Base-by-base conservation (phyloP, 2,329 filamentous ascomycete genomes). In the Furcasterigmium furcatum region DNA sequence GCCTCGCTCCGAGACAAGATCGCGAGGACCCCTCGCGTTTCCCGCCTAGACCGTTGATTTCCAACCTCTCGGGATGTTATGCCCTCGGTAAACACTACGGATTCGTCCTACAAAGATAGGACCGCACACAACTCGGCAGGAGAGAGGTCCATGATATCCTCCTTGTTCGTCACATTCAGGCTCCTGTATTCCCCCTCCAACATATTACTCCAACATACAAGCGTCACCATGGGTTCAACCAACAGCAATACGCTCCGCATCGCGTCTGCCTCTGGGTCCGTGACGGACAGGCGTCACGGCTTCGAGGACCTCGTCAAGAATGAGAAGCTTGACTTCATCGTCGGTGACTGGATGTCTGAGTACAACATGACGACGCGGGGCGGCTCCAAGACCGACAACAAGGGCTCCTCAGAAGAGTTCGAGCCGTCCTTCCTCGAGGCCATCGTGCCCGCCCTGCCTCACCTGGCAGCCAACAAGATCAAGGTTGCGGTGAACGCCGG, bases 331-430 rank as follows among this genome's bases (percentile, higher is more conserved):
- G 57, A 68, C 41, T 63, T 68, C 36, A 67, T 69, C 25, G 65
- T 62, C 2, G 66, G 65, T 18, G 66, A 69, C 54, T 69, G 65
- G 58, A 58, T 69, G 38, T 67, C 65, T 9, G 66, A 70, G 50
- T 71, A 71, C 50, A 81, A 79, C 56, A 77, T 81, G 65, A 72
- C 75, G 46, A 65, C 49, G 60, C 63, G 48, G 54, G 65, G 51
- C 49, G 54, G 61, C 58, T 61, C 48, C 52, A 62, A 45, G 72
- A 64, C 55, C 14, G 60, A 62, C 32, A 54, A 61, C 13, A 44
- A 43, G 4, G 47, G 49, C 4, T 34, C 49, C 18, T 57, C 65
- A 19, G 57, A 60, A 4, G 64, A 64, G 32, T 66, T 66, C 29
- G 60, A 58, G 57, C 64, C 50, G 45, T 71, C 53, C 46, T 75